Conservation (phyloP, 2,329 filamentous ascomycete species). For the Diplodia mutila region DNA sequence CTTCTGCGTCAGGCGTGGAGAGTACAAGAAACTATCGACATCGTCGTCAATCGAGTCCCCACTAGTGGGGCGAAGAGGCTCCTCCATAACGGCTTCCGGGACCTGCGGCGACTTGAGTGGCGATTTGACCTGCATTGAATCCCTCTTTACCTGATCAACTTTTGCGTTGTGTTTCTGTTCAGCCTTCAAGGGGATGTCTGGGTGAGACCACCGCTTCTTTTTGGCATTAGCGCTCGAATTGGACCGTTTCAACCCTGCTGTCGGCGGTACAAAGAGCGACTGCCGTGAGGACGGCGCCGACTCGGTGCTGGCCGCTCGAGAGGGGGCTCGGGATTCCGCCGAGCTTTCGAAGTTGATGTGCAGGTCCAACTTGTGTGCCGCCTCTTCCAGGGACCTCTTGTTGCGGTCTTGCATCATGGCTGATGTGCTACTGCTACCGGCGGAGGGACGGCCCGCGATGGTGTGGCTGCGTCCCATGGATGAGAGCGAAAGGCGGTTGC, state of each 20-base stretch:
- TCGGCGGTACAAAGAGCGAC: slow-evolving; percentile 11
- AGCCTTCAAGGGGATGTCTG: slow-evolving; percentile 44
- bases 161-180: slow-evolving; percentile 40
- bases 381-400: slow-evolving; percentile 21
- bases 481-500: slow-evolving; percentile 15
- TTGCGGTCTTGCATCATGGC: slow-evolving; percentile 23
- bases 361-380: slow-evolving; percentile 17
- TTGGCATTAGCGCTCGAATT: slow-evolving; percentile 36
- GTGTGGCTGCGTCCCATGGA: slow-evolving; percentile 24
- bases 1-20: slow-evolving; percentile 83
- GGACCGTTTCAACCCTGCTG: slow-evolving; percentile 37
- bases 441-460: slow-evolving; percentile 15
- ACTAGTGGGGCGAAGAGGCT: slow-evolving; percentile 67
- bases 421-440: slow-evolving; percentile 1
- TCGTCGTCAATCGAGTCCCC: slow-evolving; percentile 87
- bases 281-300: slow-evolving; percentile 30
- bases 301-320: slow-evolving; percentile 25
- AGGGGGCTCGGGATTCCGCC: slow-evolving; percentile 15
- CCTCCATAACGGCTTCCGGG: slow-evolving; percentile 61
- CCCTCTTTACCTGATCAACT: slow-evolving; percentile 21
- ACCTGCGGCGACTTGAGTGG: slow-evolving; percentile 41
- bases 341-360: slow-evolving; percentile 16
- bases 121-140: slow-evolving; percentile 31
- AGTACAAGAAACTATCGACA: slow-evolving; percentile 81
- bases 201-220: slow-evolving; percentile 46